Percentiles rank a stretch among this genome's conserved stretches.
phyloP scores from a whole-genome alignment of 1,284 basidiomycete genomes.

The Pisolithus thermaeus region DNA sequence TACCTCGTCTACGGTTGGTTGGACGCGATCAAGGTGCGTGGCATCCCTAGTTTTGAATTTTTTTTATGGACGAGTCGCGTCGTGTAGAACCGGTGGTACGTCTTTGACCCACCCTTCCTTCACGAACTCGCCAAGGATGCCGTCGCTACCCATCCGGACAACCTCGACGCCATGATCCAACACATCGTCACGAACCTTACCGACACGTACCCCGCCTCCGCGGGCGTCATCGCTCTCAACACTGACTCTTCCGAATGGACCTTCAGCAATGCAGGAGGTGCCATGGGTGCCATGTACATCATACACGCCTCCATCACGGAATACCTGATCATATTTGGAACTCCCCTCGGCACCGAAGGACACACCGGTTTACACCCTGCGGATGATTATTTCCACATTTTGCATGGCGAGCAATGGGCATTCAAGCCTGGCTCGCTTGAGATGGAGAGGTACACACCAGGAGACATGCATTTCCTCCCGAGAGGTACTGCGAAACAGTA shows the following conservation, averaged over 20 bases:
- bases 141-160: slow-evolving; percentile 53
- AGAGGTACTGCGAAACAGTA: slow-evolving; percentile 92
- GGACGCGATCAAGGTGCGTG: slow-evolving; percentile 52
- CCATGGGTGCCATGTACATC: slow-evolving; percentile 98
- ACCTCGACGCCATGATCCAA: slow-evolving; percentile 65
- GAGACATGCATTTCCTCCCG: slow-evolving; percentile 79
- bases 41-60: not conserved
- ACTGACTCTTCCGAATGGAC: slow-evolving; percentile 80
- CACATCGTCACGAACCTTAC: slow-evolving; percentile 77
- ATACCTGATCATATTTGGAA: slow-evolving; percentile 94
- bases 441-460: slow-evolving; percentile 80
- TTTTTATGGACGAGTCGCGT: not conserved
- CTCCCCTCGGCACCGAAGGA: slow-evolving; percentile 93
- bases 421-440: slow-evolving; percentile 77
- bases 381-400: slow-evolving; percentile 97
- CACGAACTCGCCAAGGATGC: slow-evolving; percentile 70
- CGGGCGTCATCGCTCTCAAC: slow-evolving; percentile 50
- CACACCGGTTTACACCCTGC: slow-evolving; percentile 93
- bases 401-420: slow-evolving; percentile 91
- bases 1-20: slow-evolving; percentile 42
- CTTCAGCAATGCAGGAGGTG: slow-evolving; percentile 96
- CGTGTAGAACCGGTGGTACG: slow-evolving; percentile 56
- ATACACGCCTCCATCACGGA: slow-evolving; percentile 93
- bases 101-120: slow-evolving; percentile 61
- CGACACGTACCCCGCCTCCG: slow-evolving; percentile 48